Base-by-base conservation (phyloP, 768 basidiomycete species). In the Trametes sanguinea region DNA sequence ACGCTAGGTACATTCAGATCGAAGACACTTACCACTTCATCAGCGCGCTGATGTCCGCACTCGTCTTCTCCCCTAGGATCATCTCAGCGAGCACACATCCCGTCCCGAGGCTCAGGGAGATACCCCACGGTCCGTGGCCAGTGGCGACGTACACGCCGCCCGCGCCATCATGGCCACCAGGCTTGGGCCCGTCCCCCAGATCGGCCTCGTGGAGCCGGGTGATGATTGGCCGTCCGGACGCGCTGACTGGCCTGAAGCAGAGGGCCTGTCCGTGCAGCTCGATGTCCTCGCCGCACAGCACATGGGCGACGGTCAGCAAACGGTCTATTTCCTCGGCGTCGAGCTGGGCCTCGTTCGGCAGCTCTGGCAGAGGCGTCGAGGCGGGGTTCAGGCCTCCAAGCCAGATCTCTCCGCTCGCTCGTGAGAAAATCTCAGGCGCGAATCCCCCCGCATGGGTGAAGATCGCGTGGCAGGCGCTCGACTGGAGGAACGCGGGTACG, bases 51-150 rank as follows among this genome's bases (percentile, higher is more conserved):
- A 75, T 65, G 57, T 76, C 73, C 47, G 68, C 70, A 45, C 70
- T 72, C 39, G 72, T 59, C 66, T 63, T 51, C 51, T 65, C 58
- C 10, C 71, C 65, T 4, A 74, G 65, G 37, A 73, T 62, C 64
- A 71, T 67, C 67, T 75, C 71, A 44, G 67, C 66, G 39, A 76
- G 55, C 10, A 75, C 72, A 16, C 63, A 57, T 27, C 75, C 74
- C 45, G 73, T 73, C 40, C 73, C 75, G 16, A 74, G 66, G 45
- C 73, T 69, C 45, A 75, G 55, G 30, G 64, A 65, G 61, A 76
- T 73, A 47, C 75, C 75, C 77, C 78, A 79, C 33, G 76, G 75
- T n/a, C 76, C 77, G 55, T 76, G 76, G 4, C 76, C 77, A 0
- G 74, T 70, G 32, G 75, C 70, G 51, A 76, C 65, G 58, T 68